A percentile compares a stretch with the other conserved stretches of the same genome.
These are phyloP conservation scores for Poronia punctata DNA, from an alignment of 495 filamentous ascomycete species.

Conservation along the genomic window DNA sequence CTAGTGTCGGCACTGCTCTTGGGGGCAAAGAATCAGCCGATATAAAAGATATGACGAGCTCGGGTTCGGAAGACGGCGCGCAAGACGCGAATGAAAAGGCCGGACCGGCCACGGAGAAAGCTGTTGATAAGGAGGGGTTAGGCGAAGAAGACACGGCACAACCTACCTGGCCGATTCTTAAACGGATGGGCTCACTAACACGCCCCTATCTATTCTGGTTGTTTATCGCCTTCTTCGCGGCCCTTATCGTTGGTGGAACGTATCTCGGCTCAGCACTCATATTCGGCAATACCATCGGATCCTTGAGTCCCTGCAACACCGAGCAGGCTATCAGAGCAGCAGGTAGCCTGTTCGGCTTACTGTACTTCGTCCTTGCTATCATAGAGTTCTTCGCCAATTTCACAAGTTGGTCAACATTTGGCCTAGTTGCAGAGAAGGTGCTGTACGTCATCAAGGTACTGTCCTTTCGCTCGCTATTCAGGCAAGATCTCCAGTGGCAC, in stretches of 20 bases:
- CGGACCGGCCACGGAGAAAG: conserved; percentile 7
- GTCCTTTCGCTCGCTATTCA: conserved; percentile 42
- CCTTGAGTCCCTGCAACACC: conserved; percentile 24
- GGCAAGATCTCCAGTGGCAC: conserved; percentile 46
- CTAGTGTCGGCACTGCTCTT: conserved; percentile 20
- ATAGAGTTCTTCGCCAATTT: conserved; percentile 40
- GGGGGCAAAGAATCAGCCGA: conserved; percentile 8
- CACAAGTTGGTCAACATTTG: conserved; percentile 39
- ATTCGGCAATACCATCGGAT: conserved; percentile 43
- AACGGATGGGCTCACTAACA: conserved; percentile 15
- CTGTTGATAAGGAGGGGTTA: neutral
- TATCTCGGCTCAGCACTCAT: conserved; percentile 41
- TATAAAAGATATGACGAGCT: conserved; percentile 3
- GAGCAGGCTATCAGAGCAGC: conserved; percentile 29
- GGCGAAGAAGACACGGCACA: conserved; percentile 4
- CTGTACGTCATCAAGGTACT: conserved; percentile 35
- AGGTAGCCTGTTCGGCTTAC: conserved; percentile 42
- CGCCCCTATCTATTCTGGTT: conserved; percentile 23
- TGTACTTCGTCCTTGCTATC: conserved; percentile 49
- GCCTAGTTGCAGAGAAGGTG: conserved; percentile 41
- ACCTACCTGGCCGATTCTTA: conserved; percentile 20
- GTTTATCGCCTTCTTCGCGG: conserved; percentile 25
- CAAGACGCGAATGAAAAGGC: neutral
- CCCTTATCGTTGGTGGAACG: conserved; percentile 36
- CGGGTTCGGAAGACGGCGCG: neutral